Conservation (phyloP, 495 filamentous ascomycete genomes). For the Trichoderma erinaceum region DNA sequence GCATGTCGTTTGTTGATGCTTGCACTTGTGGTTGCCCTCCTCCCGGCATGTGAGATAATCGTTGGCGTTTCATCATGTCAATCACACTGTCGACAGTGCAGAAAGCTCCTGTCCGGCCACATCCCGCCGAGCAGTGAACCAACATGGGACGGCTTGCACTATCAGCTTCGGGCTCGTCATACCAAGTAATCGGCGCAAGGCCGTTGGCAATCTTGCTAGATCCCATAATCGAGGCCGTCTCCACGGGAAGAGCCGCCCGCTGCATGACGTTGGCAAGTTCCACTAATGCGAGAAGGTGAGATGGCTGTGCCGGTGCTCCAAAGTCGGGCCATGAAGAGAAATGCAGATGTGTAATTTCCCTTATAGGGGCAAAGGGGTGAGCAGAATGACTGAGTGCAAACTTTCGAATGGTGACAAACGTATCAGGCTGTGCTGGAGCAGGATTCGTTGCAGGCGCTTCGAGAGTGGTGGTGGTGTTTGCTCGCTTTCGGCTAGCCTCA, state of each 20-base stretch:
- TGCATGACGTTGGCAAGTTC: slow-evolving; percentile 72
- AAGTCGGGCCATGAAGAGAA: slow-evolving; percentile 96
- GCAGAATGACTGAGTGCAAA: slow-evolving; percentile 73
- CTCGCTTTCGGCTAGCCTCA: slow-evolving; percentile 34
- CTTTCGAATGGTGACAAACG: slow-evolving; percentile 77
- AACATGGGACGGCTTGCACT: slow-evolving; percentile 62
- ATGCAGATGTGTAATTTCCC: slow-evolving; percentile 92
- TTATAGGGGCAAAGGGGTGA: slow-evolving; percentile 76
- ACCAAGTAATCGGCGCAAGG: slow-evolving; percentile 31
- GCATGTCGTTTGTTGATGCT: slow-evolving; percentile 15
- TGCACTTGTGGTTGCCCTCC: slow-evolving; percentile 22
- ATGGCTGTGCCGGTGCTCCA: slow-evolving; percentile 82
- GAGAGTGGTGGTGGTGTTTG: slow-evolving; percentile 35
- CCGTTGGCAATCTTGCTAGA: slow-evolving; percentile 23
- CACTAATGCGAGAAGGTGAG: slow-evolving; percentile 77
- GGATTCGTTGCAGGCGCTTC: slow-evolving; percentile 25
- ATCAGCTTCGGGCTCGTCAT: slow-evolving; percentile 49
- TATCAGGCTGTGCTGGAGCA: slow-evolving; percentile 42
- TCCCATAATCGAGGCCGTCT: slow-evolving; percentile 29
- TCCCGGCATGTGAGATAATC: slow-evolving; percentile 31
- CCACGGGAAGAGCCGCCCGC: slow-evolving; percentile 34
- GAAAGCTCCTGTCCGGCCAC: slow-evolving; percentile 91
- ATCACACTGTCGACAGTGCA: slow-evolving; percentile 94
- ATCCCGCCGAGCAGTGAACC: slow-evolving; percentile 94
- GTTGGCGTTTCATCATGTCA: slow-evolving; percentile 83